Evolutionary conservation across 2,329 filamentous ascomycete species (phyloP).

Genomic region (Xylaria sp.): DNA sequence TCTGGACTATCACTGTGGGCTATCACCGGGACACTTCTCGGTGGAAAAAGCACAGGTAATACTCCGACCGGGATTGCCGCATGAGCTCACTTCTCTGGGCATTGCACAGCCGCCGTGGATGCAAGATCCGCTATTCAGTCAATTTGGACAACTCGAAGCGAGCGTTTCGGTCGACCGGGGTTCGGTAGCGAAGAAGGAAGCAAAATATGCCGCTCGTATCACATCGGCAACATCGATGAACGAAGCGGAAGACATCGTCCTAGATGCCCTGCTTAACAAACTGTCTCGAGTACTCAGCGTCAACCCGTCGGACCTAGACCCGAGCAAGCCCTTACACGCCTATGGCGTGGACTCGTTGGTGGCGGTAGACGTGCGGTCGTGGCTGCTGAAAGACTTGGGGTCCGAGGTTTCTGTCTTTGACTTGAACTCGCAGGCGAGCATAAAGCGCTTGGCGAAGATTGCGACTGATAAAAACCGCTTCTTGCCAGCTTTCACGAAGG

Average conservation of each 20-base stretch:
- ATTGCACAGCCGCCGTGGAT: constrained; percentile 40
- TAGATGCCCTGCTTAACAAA: constrained; percentile 45
- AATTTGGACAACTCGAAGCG: constrained; percentile 35
- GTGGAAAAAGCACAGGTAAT: constrained; percentile 40
- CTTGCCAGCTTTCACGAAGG: constrained; percentile 25
- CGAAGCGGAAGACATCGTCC: constrained; percentile 41
- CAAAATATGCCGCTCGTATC: constrained; percentile 38
- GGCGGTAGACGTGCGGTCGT: constrained; percentile 43
- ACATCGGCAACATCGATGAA: constrained; percentile 37
- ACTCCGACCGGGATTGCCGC: constrained; percentile 43
- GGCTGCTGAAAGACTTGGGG: constrained; percentile 43
- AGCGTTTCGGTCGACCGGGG: not conserved
- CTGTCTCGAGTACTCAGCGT: constrained; percentile 42
- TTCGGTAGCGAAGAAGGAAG: constrained; percentile 24
- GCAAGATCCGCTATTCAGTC: constrained; percentile 43
- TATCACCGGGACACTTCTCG: not conserved
- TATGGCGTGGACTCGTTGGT: constrained; percentile 46
- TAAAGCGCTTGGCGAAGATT: constrained; percentile 41
- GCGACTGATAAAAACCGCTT: constrained; percentile 44
- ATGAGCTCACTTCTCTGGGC: constrained; percentile 41
- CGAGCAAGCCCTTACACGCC: constrained; percentile 38
- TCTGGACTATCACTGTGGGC: constrained; percentile 44
- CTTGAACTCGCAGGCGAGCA: constrained; percentile 43
- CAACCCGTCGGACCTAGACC: constrained; percentile 40
- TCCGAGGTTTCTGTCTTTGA: constrained; percentile 45